phyloP scores from a whole-genome alignment of 2,329 filamentous ascomycete species.

The Juglanconis oblonga region DNA sequence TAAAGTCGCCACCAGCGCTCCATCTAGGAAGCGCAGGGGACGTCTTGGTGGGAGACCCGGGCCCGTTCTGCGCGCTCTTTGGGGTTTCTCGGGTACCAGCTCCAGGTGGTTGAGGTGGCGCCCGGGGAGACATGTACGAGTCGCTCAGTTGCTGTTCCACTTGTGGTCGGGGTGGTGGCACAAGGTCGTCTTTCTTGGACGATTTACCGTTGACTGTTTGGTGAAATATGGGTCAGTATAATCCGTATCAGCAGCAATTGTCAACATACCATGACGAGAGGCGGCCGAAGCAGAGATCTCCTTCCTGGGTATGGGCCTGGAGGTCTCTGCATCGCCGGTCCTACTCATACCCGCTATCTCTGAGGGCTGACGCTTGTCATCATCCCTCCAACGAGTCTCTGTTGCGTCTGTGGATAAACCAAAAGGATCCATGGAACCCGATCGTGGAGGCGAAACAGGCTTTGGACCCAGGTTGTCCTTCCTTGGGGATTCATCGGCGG shows the following conservation, averaged over 20 bases:
- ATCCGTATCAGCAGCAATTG: slow-evolving; percentile 9
- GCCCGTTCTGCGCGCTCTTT: slow-evolving; percentile 36
- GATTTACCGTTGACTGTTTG: slow-evolving; percentile 35
- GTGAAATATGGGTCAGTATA: slow-evolving; percentile 13
- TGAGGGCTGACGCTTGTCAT: slow-evolving; percentile 43
- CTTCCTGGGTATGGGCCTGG: slow-evolving; percentile 60
- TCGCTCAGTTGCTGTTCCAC: slow-evolving; percentile 44
- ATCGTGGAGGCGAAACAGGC: slow-evolving; percentile 32
- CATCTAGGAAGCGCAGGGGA: slow-evolving; percentile 70
- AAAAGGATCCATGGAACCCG: slow-evolving; percentile 33
- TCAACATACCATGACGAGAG: slow-evolving; percentile 42
- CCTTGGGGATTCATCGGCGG: slow-evolving; percentile 33
- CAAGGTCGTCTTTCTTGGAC: slow-evolving; percentile 24
- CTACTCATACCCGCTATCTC: slow-evolving; percentile 40
- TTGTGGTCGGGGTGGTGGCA: slow-evolving; percentile 26
- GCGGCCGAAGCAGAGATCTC: slow-evolving; percentile 48
- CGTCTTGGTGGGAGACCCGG: slow-evolving; percentile 40
- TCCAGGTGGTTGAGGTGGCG: slow-evolving; percentile 49
- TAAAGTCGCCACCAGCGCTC: slow-evolving; percentile 83
- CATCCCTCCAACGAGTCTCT: slow-evolving; percentile 57
- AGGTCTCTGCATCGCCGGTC: slow-evolving; percentile 33
- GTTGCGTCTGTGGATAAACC: slow-evolving; percentile 53
- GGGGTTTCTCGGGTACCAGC: slow-evolving; percentile 45
- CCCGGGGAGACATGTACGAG: slow-evolving; percentile 57
- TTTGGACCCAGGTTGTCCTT: slow-evolving; percentile 32